Evolutionary conservation across 2,329 filamentous ascomycete genomes (phyloP).

Genomic region (Hymenoscyphus linearis): DNA sequence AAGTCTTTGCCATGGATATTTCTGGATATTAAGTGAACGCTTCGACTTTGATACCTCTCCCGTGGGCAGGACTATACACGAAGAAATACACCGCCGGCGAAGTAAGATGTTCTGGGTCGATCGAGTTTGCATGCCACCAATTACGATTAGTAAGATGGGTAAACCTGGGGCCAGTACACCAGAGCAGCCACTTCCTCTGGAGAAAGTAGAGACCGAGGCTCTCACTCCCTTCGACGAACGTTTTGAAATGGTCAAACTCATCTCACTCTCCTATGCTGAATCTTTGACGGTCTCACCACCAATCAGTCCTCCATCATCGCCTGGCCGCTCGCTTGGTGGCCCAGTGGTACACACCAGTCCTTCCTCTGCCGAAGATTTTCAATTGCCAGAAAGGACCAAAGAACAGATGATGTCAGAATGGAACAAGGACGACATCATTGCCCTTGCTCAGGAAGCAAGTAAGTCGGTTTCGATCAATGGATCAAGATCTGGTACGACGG

Average conservation of each 20-base stretch:
- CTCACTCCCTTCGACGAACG: constrained; percentile 73
- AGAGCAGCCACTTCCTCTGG: constrained; percentile 39
- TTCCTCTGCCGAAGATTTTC: constrained; percentile 36
- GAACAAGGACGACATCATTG: constrained; percentile 69
- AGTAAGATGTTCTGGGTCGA: constrained; percentile 75
- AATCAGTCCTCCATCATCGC: constrained; percentile 64
- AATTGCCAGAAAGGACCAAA: constrained; percentile 61
- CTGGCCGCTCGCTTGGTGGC: constrained; percentile 57
- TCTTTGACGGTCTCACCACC: constrained; percentile 54
- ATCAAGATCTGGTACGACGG: constrained; percentile 60
- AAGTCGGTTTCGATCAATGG: constrained; percentile 72
- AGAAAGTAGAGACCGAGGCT: constrained; percentile 55
- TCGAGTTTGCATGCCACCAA: constrained; percentile 64
- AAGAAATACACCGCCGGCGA: constrained; percentile 70
- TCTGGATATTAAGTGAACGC: constrained; percentile 72
- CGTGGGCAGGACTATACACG: constrained; percentile 65
- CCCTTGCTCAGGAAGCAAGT: constrained; percentile 61
- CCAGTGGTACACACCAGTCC: constrained; percentile 51
- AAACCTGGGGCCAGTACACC: constrained; percentile 44
- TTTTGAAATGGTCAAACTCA: constrained; percentile 64
- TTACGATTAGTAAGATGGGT: constrained; percentile 56
- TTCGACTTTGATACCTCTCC: constrained; percentile 70
- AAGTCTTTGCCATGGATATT: constrained; percentile 82
- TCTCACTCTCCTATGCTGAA: constrained; percentile 66
- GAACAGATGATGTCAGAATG: constrained; percentile 76